These are phyloP conservation scores for Corynespora cassiicola DNA, from an alignment of 2,329 filamentous ascomycete species.

Conservation along the genomic window DNA sequence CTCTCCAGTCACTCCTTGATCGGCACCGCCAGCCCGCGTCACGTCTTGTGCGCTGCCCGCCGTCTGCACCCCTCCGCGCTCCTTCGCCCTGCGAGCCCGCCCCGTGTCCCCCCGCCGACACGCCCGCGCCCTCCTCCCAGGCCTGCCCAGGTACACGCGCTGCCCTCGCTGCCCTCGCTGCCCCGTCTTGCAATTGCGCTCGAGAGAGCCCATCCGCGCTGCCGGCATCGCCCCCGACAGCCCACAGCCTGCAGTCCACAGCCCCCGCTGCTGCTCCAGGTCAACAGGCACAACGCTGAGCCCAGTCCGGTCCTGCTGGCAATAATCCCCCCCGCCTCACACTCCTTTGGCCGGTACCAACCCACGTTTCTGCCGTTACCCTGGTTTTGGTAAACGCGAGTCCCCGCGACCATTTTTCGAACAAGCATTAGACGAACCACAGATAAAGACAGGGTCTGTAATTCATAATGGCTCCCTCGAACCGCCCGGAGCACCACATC, in stretches of 20 bases:
- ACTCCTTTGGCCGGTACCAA: constrained; percentile 52
- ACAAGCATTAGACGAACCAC: constrained; percentile 28
- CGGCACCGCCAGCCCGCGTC: constrained; percentile 6
- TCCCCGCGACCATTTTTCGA: constrained; percentile 35
- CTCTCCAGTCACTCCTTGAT: constrained; percentile 36
- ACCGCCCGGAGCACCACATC: constrained; percentile 82
- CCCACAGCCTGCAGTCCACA: constrained; percentile 20
- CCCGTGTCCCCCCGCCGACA: constrained; percentile 15
- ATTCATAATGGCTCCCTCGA: constrained; percentile 88
- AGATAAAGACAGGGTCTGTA: constrained; percentile 55
- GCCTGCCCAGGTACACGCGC: not conserved
- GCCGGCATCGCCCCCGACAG: constrained; percentile 2
- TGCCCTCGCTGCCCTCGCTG: constrained; percentile 4
- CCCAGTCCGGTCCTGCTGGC: constrained; percentile 39
- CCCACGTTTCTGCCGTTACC: constrained; percentile 39
- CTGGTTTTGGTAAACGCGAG: constrained; percentile 47
- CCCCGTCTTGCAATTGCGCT: constrained; percentile 18
- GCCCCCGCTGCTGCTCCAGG: constrained; percentile 21
- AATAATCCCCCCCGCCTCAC: constrained; percentile 41
- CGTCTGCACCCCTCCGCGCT: no score
- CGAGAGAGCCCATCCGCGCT: constrained; percentile 21
- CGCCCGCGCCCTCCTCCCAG: constrained; percentile 13
- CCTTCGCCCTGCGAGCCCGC: constrained; percentile 6
- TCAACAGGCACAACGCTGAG: constrained; percentile 29
- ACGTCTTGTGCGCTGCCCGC: not conserved